These are phyloP conservation scores for Penicillium sp. DNA, from an alignment of 2,329 filamentous ascomycete species.

Conservation along the genomic window DNA sequence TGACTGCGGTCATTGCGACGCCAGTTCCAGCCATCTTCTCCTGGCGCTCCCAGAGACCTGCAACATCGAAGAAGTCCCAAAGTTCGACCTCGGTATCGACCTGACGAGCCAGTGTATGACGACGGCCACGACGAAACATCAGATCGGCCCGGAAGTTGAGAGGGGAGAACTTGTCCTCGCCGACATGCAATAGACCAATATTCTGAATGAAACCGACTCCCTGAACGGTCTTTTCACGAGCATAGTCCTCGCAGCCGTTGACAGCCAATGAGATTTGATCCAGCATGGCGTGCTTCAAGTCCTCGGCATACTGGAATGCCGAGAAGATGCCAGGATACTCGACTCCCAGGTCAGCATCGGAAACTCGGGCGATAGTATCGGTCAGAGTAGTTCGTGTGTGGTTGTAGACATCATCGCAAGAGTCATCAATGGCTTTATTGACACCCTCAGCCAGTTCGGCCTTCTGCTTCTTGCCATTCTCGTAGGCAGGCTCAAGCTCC, in stretches of 20 bases:
- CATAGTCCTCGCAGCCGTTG: conserved; percentile 78
- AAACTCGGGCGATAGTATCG: conserved; percentile 74
- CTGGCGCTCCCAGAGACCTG: conserved; percentile 80
- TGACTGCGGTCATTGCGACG: conserved; percentile 89
- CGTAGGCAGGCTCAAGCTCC: conserved; percentile 81
- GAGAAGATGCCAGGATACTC: conserved; percentile 83
- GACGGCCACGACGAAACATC: conserved; percentile 82
- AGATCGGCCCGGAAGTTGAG: conserved; percentile 87
- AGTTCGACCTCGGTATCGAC: conserved; percentile 86
- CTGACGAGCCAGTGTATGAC: conserved; percentile 79
- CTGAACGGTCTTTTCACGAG: conserved; percentile 73
- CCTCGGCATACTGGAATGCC: conserved; percentile 90
- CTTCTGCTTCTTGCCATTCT: conserved; percentile 79
- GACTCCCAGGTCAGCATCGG: conserved; percentile 77
- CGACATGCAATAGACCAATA: conserved; percentile 83
- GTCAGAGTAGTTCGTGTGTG: conserved; percentile 76
- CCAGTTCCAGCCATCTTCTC: conserved; percentile 94
- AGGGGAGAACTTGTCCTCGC: conserved; percentile 76
- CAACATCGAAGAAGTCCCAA: conserved; percentile 90
- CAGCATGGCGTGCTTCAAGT: conserved; percentile 89
- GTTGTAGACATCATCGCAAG: conserved; percentile 82
- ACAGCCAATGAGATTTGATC: conserved; percentile 82
- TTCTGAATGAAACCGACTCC: conserved; percentile 89
- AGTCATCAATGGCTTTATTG: conserved; percentile 79
- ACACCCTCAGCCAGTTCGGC: conserved; percentile 79